These are phyloP conservation scores for Alloascoidea africana DNA, from an alignment of 805 yeast species.

Conservation along the genomic window DNA sequence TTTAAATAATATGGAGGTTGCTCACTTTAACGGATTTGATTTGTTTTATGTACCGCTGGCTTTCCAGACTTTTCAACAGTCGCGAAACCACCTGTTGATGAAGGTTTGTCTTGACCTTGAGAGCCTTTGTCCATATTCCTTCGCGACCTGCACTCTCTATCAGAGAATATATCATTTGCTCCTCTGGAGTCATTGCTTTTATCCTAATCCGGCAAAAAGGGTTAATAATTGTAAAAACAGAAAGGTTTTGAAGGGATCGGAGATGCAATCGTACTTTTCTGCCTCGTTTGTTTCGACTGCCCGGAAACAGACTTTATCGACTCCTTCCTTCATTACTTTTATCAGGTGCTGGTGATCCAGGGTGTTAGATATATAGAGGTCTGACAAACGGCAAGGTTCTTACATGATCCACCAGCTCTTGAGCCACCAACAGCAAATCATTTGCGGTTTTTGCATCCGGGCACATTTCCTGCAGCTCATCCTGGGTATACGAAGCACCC, in stretches of 20 bases:
- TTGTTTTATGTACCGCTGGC: conserved; percentile 70
- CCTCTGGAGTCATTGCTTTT: conserved; percentile 70
- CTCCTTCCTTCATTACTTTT: conserved; percentile 54
- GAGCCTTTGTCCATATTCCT: conserved; percentile 91
- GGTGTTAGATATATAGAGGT: not conserved
- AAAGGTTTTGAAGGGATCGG: not conserved
- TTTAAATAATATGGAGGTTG: too few species aligned
- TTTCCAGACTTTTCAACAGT: conserved; percentile 67
- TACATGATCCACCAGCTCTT: conserved; percentile 26
- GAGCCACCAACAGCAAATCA: conserved; percentile 26
- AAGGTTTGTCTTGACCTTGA: conserved; percentile 73
- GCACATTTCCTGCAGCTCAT: conserved; percentile 45
- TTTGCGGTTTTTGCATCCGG: conserved; percentile 25
- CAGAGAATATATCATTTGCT: conserved; percentile 78
- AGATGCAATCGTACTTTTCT: conserved; percentile 9
- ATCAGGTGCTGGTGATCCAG: conserved; percentile 32
- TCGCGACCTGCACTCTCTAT: conserved; percentile 90
- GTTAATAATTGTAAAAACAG: not conserved
- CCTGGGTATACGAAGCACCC: conserved; percentile 44
- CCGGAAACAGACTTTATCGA: conserved; percentile 48
- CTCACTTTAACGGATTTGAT: conserved; percentile 69
- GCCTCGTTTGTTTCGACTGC: conserved; percentile 68
- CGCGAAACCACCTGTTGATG: conserved; percentile 85
- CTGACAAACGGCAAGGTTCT: conserved; percentile 6
- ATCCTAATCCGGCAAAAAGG: conserved; percentile 30